Evolutionary conservation across 2,329 filamentous ascomycete genomes (phyloP).

Genomic region (Bretziella fagacearum): DNA sequence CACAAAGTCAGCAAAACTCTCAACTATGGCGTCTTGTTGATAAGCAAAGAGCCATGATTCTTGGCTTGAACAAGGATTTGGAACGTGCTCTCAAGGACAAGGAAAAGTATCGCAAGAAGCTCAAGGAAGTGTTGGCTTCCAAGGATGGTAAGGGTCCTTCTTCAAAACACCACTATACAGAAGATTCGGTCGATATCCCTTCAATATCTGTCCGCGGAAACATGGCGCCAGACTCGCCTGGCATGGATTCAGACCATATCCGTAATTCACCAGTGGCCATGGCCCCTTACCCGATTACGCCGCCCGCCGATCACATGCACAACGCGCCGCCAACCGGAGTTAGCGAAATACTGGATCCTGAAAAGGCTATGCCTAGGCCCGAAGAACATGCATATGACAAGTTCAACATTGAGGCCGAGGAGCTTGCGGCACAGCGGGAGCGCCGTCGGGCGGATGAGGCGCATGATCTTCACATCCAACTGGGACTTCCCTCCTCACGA

Average conservation of each 20-base stretch:
- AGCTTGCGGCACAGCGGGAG: constrained; percentile 27
- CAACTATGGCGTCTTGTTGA: constrained; percentile 93
- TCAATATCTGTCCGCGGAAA: constrained; percentile 4
- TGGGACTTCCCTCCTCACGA: constrained; percentile 38
- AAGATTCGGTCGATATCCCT: constrained; percentile 5
- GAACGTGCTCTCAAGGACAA: constrained; percentile 86
- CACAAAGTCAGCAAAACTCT: constrained; percentile 71
- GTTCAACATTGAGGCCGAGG: constrained; percentile 38
- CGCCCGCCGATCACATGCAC: constrained; percentile 34
- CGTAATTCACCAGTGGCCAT: constrained; percentile 41
- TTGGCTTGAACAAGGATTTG: constrained; percentile 86
- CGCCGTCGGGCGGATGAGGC: constrained; percentile 30
- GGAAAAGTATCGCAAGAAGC: constrained; percentile 76
- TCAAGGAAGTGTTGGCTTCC: constrained; percentile 51
- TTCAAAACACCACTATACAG: constrained; percentile 2
- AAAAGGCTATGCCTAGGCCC: constrained; percentile 42
- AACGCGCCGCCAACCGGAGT: constrained; percentile 28
- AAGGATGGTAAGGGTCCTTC: constrained; percentile 16
- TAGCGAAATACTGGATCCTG: constrained; percentile 35
- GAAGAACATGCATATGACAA: constrained; percentile 41
- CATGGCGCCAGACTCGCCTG: constrained; percentile 29
- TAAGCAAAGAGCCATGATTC: constrained; percentile 85
- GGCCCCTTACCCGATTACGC: constrained; percentile 48
- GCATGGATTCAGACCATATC: constrained; percentile 29
- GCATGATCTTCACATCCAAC: constrained; percentile 33